Conservation (phyloP, 1,284 basidiomycete genomes). For the Sporisorium graminicola region DNA sequence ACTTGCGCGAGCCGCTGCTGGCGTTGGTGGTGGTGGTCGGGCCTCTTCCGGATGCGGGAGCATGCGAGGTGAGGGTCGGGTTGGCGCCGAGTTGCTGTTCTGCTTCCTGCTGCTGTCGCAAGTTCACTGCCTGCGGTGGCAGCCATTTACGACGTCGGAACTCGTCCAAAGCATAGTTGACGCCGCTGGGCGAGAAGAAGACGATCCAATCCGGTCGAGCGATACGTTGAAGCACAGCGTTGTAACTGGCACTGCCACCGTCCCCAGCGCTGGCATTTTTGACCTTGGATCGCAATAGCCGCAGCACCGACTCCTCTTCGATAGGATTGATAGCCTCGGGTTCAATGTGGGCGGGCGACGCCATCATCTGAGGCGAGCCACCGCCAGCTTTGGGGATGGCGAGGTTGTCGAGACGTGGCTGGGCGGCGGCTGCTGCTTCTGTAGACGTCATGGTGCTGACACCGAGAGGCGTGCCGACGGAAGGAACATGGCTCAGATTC, state of each 20-base stretch:
- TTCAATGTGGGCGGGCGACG: conserved; percentile 34
- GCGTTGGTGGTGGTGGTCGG: background rate
- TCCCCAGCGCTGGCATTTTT: conserved; percentile 17
- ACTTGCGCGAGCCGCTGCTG: conserved; percentile 28
- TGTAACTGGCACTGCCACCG: background rate
- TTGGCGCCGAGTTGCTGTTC: conserved; percentile 7
- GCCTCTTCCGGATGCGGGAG: background rate
- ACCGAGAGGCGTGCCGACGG: conserved; percentile 40
- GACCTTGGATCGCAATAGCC: conserved; percentile 31
- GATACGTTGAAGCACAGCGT: conserved; percentile 14
- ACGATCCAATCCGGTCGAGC: conserved; percentile 65
- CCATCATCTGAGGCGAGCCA: conserved; percentile 35
- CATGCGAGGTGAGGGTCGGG: conserved; percentile 33
- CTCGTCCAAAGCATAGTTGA: conserved; percentile 61
- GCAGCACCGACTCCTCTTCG: conserved; percentile 38
- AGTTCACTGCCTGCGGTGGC: conserved; percentile 27
- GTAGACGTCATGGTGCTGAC: conserved; percentile 46
- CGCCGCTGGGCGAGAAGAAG: conserved; percentile 68
- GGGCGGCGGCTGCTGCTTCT: conserved; percentile 6
- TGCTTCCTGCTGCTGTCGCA: background rate
- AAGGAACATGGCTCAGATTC: conserved; percentile 40
- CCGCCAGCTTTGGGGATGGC: conserved; percentile 16
- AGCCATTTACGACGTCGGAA: conserved; percentile 59
- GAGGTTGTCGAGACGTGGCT: conserved; percentile 22
- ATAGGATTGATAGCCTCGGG: conserved; percentile 41